phyloP scores from a whole-genome alignment of 139 green algal species.

The Picochlorum sp. region DNA sequence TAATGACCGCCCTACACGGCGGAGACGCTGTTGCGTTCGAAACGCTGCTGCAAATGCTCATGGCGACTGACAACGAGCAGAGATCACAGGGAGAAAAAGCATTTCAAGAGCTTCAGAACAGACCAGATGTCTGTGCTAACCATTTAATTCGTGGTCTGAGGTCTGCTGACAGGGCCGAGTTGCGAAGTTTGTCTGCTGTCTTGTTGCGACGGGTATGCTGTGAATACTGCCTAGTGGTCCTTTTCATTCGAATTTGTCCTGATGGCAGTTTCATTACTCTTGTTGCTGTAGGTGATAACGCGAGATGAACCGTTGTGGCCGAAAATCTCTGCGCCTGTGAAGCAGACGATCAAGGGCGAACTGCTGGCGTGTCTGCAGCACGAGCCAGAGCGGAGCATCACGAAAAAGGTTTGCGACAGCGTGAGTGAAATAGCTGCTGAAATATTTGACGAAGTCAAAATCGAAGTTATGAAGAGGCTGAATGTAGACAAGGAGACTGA shows the following conservation, averaged over 20 bases:
- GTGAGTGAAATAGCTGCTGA: conserved; percentile 71
- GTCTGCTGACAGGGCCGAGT: conserved; percentile 33
- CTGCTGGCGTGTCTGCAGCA: conserved; percentile 50
- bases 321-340: conserved; percentile 21
- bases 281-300: conserved; percentile 46
- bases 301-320: conserved; percentile 67
- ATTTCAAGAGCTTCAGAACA: conserved; percentile 40
- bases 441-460: conserved; percentile 22
- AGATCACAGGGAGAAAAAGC: conserved; percentile 14
- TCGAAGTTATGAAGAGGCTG: background rate
- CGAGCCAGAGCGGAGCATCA: conserved; percentile 34
- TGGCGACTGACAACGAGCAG: conserved; percentile 69
- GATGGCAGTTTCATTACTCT: background rate
- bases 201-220: conserved; percentile 63
- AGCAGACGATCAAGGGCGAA: conserved; percentile 52
- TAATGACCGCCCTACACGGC: conserved; percentile 18
- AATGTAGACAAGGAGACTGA: background rate
- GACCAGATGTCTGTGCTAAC: conserved; percentile 43
- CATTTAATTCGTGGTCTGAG: conserved; percentile 46
- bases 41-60: conserved; percentile 63
- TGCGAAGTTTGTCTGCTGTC: conserved; percentile 61
- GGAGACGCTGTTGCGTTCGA: conserved; percentile 50
- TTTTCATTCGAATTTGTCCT: background rate
- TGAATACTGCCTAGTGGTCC: background rate
- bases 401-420: conserved; percentile 68